Conservation (phyloP, 1,284 basidiomycete species). For the Pholiota adiposa region DNA sequence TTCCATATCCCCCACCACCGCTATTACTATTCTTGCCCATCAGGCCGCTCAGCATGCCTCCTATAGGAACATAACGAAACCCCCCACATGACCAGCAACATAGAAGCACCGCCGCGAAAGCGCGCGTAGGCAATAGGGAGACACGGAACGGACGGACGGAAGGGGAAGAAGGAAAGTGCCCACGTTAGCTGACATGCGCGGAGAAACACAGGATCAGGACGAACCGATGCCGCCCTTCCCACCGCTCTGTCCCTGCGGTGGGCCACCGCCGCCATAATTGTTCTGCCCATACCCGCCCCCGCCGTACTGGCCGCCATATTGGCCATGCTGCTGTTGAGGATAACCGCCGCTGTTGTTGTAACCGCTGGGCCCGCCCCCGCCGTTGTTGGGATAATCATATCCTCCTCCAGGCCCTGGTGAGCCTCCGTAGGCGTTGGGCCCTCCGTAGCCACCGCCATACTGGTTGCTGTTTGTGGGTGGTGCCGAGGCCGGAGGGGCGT, state of each 20-base stretch:
- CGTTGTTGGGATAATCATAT: conserved; percentile 29
- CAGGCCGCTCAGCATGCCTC: conserved; percentile 22
- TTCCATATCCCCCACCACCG: conserved; percentile 11
- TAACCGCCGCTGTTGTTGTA: conserved; percentile 20
- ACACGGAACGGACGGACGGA: neutral
- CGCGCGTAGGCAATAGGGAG: neutral
- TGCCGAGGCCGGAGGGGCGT: conserved; percentile 47
- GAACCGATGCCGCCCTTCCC: conserved; percentile 15
- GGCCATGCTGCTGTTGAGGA: conserved; percentile 19
- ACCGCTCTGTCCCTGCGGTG: conserved; percentile 5
- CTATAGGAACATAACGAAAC: conserved; percentile 6
- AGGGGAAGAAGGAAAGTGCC: neutral
- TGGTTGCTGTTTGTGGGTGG: conserved; percentile 39
- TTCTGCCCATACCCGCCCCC: conserved; percentile 8
- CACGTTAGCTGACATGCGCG: neutral
- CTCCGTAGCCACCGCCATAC: conserved; percentile 16
- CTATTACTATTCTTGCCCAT: conserved; percentile 14
- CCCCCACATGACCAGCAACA: neutral
- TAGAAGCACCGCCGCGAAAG: neutral
- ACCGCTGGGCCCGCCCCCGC: conserved; percentile 24
- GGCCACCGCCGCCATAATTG: conserved; percentile 20
- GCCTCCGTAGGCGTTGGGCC: neutral
- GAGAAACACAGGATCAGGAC: conserved; percentile 17
- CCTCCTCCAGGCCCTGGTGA: conserved; percentile 16
- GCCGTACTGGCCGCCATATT: conserved; percentile 17